Evolutionary conservation across 1,284 basidiomycete species (phyloP).

Genomic region (Ustilago nuda): DNA sequence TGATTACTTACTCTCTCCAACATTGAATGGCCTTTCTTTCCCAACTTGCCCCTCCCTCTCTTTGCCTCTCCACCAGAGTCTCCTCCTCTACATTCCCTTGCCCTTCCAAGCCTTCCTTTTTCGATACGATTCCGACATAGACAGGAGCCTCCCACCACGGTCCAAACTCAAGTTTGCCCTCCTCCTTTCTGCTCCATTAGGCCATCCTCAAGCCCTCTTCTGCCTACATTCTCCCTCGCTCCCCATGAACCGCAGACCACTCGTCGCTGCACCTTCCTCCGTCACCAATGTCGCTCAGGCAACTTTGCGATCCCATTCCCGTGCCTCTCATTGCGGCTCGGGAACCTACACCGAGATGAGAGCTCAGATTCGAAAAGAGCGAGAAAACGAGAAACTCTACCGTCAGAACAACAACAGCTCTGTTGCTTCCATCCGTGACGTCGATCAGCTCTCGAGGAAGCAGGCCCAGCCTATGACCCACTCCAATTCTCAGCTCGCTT

Average conservation of each 20-base stretch:
- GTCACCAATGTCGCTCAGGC: constrained; percentile 39
- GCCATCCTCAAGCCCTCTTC: neutral
- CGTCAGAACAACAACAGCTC: neutral
- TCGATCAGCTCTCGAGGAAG: constrained; percentile 14
- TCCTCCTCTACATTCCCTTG: no score
- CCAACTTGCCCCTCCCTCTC: neutral
- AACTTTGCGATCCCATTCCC: constrained; percentile 30
- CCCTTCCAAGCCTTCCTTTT: neutral
- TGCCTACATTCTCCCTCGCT: neutral
- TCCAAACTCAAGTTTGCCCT: constrained; percentile 3
- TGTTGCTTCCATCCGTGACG: constrained; percentile 6
- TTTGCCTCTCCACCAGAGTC: neutral
- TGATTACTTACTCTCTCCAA: neutral
- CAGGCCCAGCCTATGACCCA: constrained; percentile 4
- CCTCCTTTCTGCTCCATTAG: neutral
- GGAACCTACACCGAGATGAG: constrained; percentile 55
- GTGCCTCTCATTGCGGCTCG: constrained; percentile 46
- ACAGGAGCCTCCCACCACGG: neutral
- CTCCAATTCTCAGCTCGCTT: constrained; percentile 6
- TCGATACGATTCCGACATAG: neutral
- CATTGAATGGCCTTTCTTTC: constrained; percentile 10
- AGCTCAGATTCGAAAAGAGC: constrained; percentile 49
- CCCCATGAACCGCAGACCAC: constrained; percentile 37
- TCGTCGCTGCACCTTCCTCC: constrained; percentile 31
- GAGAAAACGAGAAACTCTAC: constrained; percentile 37